Conservation (phyloP, 169 alveolate species). For the Plasmodium coatneyi region DNA sequence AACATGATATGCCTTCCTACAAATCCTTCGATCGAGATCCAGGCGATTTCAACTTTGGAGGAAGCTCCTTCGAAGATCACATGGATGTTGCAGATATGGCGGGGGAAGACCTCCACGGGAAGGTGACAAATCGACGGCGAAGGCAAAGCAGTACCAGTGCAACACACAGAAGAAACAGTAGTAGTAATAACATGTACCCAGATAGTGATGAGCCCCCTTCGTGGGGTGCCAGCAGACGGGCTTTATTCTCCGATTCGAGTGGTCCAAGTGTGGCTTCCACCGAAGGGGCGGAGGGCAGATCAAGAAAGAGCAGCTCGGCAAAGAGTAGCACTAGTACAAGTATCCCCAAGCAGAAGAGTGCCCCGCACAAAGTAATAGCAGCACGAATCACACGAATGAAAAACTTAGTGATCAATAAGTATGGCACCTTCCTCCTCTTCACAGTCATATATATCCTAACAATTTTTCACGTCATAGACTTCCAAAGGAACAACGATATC, state of each 20-base stretch:
- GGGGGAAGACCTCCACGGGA: not conserved
- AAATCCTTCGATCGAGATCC: not conserved
- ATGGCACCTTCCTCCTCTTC: conserved; percentile 39
- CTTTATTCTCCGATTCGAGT: not conserved
- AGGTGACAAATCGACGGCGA: not conserved
- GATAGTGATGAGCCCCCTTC: not conserved
- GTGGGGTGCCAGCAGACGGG: not conserved
- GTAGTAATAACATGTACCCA: not conserved
- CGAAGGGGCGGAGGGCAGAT: not conserved
- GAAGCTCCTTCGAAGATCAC: conserved; percentile 1
- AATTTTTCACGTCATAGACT: conserved; percentile 40
- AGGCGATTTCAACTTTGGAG: not conserved
- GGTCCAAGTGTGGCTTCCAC: not conserved
- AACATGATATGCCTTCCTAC: not conserved
- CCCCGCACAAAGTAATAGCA: not conserved
- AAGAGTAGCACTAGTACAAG: not conserved
- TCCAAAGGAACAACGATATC: conserved; percentile 55
- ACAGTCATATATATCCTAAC: conserved; percentile 29
- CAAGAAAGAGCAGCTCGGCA: not conserved
- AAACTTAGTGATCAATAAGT: conserved; percentile 8
- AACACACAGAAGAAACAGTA: not conserved
- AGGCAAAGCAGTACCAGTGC: not conserved
- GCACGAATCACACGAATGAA: not conserved
- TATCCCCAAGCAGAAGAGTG: not conserved
- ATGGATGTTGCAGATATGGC: not conserved